These are phyloP conservation scores for Raffaelea ambrosiae DNA, from an alignment of 2,329 filamentous ascomycete species.

Conservation along the genomic window DNA sequence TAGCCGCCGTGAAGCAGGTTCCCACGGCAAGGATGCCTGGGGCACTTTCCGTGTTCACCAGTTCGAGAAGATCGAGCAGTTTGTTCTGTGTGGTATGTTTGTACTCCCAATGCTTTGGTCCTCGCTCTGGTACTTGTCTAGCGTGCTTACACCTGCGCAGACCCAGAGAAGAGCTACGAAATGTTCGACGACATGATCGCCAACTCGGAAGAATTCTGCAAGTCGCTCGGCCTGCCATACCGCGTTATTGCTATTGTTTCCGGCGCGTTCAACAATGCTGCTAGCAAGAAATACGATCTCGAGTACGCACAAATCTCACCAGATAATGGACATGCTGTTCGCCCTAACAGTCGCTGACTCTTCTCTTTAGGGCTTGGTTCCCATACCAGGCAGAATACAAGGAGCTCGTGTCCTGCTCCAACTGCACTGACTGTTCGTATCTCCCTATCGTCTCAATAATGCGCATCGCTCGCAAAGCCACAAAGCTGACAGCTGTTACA, in stretches of 20 bases:
- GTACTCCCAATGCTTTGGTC: not conserved
- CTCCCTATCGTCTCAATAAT: not conserved
- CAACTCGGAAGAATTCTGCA: conserved; percentile 89
- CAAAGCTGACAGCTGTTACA: not conserved
- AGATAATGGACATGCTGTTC: not conserved
- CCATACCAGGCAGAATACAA: conserved; percentile 97
- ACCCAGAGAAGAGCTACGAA: conserved; percentile 87
- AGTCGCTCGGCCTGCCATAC: conserved; percentile 82
- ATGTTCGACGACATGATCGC: conserved; percentile 89
- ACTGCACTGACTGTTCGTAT: conserved; percentile 71
- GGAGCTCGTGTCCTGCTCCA: conserved; percentile 93
- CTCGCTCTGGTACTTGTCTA: conserved; percentile 49
- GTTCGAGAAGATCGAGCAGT: conserved; percentile 58
- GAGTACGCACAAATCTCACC: conserved; percentile 41
- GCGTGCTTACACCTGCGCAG: conserved; percentile 57
- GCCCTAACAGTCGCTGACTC: not conserved
- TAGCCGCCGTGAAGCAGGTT: conserved; percentile 78
- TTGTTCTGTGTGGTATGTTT: conserved; percentile 28
- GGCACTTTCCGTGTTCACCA: conserved; percentile 97
- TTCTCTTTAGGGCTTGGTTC: conserved; percentile 57
- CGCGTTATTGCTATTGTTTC: conserved; percentile 90
- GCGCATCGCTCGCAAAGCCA: not conserved
- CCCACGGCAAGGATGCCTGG: conserved; percentile 75
- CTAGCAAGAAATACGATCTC: conserved; percentile 86
- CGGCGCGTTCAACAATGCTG: conserved; percentile 84